Evolutionary conservation across 345 rosid genomes (phyloP), one percentile per base, ranked within the genome.

Genomic region (Corymbia maculata): DNA sequence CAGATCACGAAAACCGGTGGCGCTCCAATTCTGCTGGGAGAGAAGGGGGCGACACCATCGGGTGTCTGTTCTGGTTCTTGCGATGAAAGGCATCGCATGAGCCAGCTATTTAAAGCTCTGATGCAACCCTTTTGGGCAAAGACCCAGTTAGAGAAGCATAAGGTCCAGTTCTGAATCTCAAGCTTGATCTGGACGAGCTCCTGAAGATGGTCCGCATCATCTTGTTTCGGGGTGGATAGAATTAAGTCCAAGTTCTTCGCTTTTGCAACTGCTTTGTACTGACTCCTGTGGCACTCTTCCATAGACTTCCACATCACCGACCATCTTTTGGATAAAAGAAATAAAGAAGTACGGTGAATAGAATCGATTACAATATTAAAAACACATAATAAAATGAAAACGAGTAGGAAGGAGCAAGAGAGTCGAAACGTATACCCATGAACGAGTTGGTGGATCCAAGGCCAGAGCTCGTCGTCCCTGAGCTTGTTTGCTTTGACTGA

Each of bases 401-500:
- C 9, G 6, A n/a, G 57, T 28, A 26, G 26, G 16, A 19, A 26
- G 45, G 21, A 45, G 49, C 4, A n/a, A 30, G n/a, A 45, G 12
- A 64, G 50, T 87, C 17, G 24, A 88, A n/a, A 88, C 22, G 68
- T 70, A 11, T 93, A 95, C 98, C 95, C 94, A 86, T 90, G 91
- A 79, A 93, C 89, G 89, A 95, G 87, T 32, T 93, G 92, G 82
- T 86, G 90, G 66, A 94, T 90, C n/a, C 91, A 93, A 9, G 93
- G 94, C 95, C 97, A 95, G 87, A 96, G 85, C 79, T 96, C 96
- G 75, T 94, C 95, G 88, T 96, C 96, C 87, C 95, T 93, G 53
- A 95, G 87, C 89, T 92, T 92, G 88, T 90, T 94, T 66, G 93
- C 94, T 30, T 82, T 89, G 17, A 89, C 51, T 21, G 96, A 94